phyloP scores from a whole-genome alignment of 2,329 filamentous ascomycete genomes.

The Colletotrichum lentis region DNA sequence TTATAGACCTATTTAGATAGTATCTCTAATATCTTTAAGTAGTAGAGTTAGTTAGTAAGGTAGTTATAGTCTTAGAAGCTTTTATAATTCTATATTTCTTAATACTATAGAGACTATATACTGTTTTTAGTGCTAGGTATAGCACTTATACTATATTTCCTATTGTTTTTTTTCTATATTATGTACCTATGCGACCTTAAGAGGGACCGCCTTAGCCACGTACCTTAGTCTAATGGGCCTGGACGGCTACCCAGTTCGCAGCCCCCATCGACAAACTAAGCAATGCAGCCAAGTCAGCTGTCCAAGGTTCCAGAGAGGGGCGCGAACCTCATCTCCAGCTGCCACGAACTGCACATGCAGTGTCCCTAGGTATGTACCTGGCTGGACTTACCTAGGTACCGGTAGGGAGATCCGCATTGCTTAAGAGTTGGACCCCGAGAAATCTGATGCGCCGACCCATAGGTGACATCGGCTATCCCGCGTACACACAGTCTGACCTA shows the following conservation, averaged over 20 bases:
- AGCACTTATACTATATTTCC: too few species aligned
- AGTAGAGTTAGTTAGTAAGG: too few species aligned
- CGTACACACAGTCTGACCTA: conserved; percentile 1
- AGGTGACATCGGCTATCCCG: not conserved
- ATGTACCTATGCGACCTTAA: too few species aligned
- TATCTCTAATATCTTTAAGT: too few species aligned
- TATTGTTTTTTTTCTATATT: too few species aligned
- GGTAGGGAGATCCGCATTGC: not conserved
- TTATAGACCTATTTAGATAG: too few species aligned
- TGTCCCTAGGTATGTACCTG: not conserved
- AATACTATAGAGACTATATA: too few species aligned
- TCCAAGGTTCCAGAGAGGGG: not conserved
- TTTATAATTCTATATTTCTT: too few species aligned
- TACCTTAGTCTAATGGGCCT: conserved; percentile 14
- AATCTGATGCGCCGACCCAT: conserved; percentile 10
- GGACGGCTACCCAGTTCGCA: conserved; percentile 17
- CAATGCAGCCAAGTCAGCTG: not conserved
- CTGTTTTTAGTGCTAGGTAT: too few species aligned
- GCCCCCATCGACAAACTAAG: conserved; percentile 11
- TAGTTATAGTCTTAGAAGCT: too few species aligned
- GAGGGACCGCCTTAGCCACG: too few species aligned
- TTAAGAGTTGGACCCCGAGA: conserved; percentile 9
- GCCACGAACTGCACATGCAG: not conserved
- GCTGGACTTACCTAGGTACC: not conserved
- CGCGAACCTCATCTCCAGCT: conserved; percentile 7